Base-by-base conservation (phyloP, 1,139 yeast genomes). In the Yamadazyma conglobata region DNA sequence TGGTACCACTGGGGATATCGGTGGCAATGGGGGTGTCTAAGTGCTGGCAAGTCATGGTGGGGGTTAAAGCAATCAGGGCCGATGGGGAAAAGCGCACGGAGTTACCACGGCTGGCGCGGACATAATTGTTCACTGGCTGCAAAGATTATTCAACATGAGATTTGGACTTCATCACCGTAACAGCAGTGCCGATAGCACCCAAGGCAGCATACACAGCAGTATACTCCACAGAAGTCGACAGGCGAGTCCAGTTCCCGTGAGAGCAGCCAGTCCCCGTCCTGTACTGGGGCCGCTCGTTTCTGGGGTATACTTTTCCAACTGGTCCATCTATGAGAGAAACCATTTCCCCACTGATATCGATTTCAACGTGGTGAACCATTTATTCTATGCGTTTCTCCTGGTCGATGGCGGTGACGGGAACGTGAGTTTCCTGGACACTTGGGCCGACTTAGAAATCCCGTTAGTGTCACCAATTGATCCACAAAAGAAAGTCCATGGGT, bases 341-440 rank as follows among this genome's bases (percentile, higher is more conserved):
- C 88, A 80, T 50, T 67, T 66, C 32, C 89, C 93, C 0, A 60
- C 60, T n/a, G 79, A 83, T 34, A 70, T 88, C 8, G 87, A 89
- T 3, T 51, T 67, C 3, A 53, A 66, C 0, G 46, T 59, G 11
- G 56, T 83, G 4, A 77, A 94, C 11, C 85, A 86, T 43, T 55
- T 89, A 3, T 79, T 79, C 48, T 89, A 84, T 53, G 87, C 96
- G 0, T 89, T 89, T 53, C 66, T 85, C 32, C 60, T 70, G 22
- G 69, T 87, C 7, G 74, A 79, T 40, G 48, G 66, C 0, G 46
- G 47, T 0, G 63, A 78, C 0, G 93, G 94, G 0, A 56, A 50
- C 4, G 66, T 83, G 6, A 52, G 53, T 22, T 60, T 76, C 11
- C 64, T 77, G 19, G 95, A 86, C 48, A 57, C 63, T 10, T 82